A percentile compares a stretch with the other conserved stretches of the same genome.
Evolutionary conservation across 2,329 filamentous ascomycete species (phyloP).

Genomic region (Colletotrichum limetticola): DNA sequence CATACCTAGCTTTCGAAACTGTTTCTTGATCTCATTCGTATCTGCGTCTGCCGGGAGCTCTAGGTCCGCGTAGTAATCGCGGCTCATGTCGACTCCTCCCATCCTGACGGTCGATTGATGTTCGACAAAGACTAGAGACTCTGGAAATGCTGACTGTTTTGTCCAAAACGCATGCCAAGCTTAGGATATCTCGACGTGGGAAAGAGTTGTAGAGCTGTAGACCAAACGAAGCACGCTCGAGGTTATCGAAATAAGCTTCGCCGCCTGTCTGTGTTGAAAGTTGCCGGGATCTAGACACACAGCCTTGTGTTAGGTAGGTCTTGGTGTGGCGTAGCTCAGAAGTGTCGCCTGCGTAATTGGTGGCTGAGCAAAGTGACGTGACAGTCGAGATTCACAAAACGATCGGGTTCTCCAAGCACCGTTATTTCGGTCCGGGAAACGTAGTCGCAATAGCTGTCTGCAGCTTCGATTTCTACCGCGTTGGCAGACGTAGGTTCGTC

Average conservation of each 20-base stretch:
- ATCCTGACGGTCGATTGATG: conserved; percentile 55
- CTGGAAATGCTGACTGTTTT: neutral
- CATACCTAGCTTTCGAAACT: conserved; percentile 83
- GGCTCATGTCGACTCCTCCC: conserved; percentile 74
- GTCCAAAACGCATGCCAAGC: conserved; percentile 17
- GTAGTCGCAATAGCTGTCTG: neutral
- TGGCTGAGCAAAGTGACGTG: conserved; percentile 7
- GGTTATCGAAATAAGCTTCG: neutral
- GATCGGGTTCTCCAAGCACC: neutral
- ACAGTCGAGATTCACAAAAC: neutral
- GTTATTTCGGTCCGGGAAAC: neutral
- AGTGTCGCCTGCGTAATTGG: neutral
- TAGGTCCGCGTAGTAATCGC: conserved; percentile 88
- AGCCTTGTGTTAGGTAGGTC: neutral
- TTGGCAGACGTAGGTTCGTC: neutral
- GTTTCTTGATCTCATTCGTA: conserved; percentile 82
- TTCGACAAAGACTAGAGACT: conserved; percentile 2
- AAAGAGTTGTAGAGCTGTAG: neutral
- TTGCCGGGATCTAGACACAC: neutral
- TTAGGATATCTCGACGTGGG: neutral
- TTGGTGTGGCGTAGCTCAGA: neutral
- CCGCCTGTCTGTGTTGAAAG: neutral
- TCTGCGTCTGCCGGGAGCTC: conserved; percentile 76
- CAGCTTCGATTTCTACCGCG: neutral
- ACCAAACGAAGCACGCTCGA: neutral